Conservation (phyloP, 1,284 basidiomycete species). For the Meira nashicola region DNA sequence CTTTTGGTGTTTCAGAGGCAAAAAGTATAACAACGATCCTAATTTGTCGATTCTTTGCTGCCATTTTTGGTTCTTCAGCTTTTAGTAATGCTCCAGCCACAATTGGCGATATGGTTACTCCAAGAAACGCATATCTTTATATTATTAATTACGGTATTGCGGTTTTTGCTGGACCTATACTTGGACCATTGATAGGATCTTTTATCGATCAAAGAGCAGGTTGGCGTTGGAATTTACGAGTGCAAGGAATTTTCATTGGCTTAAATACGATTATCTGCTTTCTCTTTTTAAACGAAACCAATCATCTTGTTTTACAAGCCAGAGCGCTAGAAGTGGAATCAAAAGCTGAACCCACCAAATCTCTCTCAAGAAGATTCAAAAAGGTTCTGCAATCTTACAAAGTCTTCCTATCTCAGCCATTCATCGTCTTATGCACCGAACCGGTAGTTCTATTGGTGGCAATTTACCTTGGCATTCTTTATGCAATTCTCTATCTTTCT, state of each 20-base stretch:
- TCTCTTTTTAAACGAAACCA: slow-evolving; percentile 26
- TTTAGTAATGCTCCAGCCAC: slow-evolving; percentile 21
- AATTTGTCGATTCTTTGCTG: slow-evolving; percentile 21
- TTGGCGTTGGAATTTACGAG: slow-evolving; percentile 29
- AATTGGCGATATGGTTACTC: slow-evolving; percentile 7
- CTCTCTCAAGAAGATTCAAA: slow-evolving; percentile 6
- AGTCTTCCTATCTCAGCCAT: background rate
- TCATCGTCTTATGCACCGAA: slow-evolving; percentile 11
- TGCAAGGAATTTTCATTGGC: slow-evolving; percentile 28
- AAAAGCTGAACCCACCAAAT: background rate
- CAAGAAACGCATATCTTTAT: background rate
- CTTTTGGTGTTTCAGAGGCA: slow-evolving; percentile 16
- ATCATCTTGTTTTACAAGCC: background rate
- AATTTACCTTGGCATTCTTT: slow-evolving; percentile 26
- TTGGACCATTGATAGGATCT: slow-evolving; percentile 22
- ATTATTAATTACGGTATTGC: slow-evolving; percentile 22
- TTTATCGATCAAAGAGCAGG: slow-evolving; percentile 28
- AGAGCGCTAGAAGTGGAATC: too few species aligned
- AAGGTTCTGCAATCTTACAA: background rate
- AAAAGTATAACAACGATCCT: slow-evolving; percentile 8
- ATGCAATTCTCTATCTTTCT: slow-evolving; percentile 30
- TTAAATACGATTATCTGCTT: slow-evolving; percentile 19
- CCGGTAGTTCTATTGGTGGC: slow-evolving; percentile 25
- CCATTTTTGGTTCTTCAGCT: slow-evolving; percentile 9
- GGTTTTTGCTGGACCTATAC: slow-evolving; percentile 21